Base-by-base conservation (phyloP, 345 rosid species). In the Kandelia obovata region DNA sequence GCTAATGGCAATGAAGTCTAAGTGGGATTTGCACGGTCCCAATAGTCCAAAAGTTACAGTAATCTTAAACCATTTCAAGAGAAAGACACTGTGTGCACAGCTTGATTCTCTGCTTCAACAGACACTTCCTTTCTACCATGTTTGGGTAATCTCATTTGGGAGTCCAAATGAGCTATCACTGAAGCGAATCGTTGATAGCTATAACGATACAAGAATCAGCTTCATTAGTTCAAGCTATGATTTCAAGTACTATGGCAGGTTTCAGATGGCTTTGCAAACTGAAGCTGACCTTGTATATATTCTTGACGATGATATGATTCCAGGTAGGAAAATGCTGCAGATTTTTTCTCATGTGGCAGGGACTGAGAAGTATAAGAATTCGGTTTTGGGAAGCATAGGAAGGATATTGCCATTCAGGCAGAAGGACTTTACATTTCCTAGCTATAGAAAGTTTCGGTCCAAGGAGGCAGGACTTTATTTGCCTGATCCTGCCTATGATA, bases 401-500 rank as follows among this genome's bases (percentile, higher is more conserved):
- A 74, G 98, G 80, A 92, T 95, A n/a, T 76, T 95, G 77, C 99
- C 99, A 19, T 95, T 95, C 62, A 79, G 96, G 76, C 94, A 95
- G 57, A 95, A 84, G 74, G 98, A 95, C 66, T 90, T 90, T 25
- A 92, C 96, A n/a, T 95, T 95, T 74, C 99, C 99, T 10, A 95
- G 99, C 69, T 95, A 95, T 52, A 67, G 99, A 71, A 95, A 95
- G 78, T 90, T 87, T 69, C 71, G 92, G 62, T 90, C 99, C 0
- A 95, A 90, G 72, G 99, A 95, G 79, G 99, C 99, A 0, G 99
- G 99, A 17, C 86, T 95, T 17, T 95, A 95, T 60, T 71, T 95
- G 78, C 99, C 99, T 65, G 99, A 95, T 77, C 99, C 99, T 43
- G 99, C 99, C 58, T 95, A 95, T 68, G 94, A 90, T 49, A 86